Conservation (phyloP, 495 filamentous ascomycete species). For the Melanomma pulvis-pyrius region DNA sequence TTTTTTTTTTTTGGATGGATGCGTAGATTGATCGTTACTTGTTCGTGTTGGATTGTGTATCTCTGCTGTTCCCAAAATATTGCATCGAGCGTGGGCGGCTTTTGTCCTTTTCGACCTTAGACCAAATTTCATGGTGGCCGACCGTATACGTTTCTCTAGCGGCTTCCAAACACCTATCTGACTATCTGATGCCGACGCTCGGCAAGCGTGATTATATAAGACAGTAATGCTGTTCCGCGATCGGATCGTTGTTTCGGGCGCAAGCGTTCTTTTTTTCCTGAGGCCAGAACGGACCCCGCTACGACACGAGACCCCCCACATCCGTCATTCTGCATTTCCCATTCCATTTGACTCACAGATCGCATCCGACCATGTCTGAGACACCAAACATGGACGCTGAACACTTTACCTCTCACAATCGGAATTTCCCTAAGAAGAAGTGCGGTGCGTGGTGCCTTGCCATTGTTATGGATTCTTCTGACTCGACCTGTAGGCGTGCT, state of each 20-base stretch:
- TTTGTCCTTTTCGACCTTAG: slow-evolving; percentile 14
- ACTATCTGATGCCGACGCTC: slow-evolving; percentile 1
- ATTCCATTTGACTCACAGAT: not conserved
- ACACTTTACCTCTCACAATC: slow-evolving; percentile 42
- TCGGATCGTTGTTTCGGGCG: not conserved
- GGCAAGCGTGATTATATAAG: slow-evolving; percentile 1
- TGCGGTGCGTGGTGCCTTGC: slow-evolving; percentile 41
- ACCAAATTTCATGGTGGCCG: slow-evolving; percentile 2
- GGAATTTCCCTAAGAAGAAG: slow-evolving; percentile 46
- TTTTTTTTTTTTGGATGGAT: not conserved
- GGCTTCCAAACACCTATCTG: slow-evolving; percentile 4
- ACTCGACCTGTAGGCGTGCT: slow-evolving; percentile 43
- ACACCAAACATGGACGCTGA: slow-evolving; percentile 42
- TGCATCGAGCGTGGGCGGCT: slow-evolving; percentile 35
- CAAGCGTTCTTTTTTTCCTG: not conserved
- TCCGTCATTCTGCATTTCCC: slow-evolving; percentile 6
- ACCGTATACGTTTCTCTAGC: not conserved
- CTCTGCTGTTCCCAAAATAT: not conserved
- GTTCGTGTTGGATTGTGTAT: not conserved
- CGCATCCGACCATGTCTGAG: slow-evolving; percentile 3
- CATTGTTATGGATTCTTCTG: slow-evolving; percentile 5
- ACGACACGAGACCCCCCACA: not conserved
- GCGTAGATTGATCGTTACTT: not conserved
- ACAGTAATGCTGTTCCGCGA: not conserved
- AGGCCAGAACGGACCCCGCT: slow-evolving; percentile 6